phyloP scores from a whole-genome alignment of 306 rosid species.

The Parietaria judaica region DNA sequence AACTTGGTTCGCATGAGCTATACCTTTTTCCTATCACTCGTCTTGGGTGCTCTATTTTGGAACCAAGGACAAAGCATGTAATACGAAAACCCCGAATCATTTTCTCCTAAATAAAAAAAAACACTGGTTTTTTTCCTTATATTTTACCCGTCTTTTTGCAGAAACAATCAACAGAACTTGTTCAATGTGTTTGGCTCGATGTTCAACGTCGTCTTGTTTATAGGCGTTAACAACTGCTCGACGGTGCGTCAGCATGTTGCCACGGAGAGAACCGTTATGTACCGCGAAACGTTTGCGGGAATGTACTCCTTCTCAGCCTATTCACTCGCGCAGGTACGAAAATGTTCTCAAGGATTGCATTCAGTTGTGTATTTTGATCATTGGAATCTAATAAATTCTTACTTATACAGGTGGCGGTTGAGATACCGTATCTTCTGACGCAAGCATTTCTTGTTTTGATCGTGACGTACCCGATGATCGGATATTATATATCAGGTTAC shows the following conservation, averaged over 20 bases:
- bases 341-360: background rate
- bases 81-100: background rate
- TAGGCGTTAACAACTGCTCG: constrained; percentile 39
- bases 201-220: constrained; percentile 23
- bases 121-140: no score
- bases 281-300: constrained; percentile 39
- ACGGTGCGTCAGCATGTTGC: constrained; percentile 22
- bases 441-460: constrained; percentile 11
- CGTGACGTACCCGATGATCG: constrained; percentile 37
- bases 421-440: constrained; percentile 32
- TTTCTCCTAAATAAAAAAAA: background rate
- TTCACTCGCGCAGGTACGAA: constrained; percentile 38
- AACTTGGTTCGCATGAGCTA: constrained; percentile 29
- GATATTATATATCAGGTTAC: constrained; percentile 22
- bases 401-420: constrained; percentile 32
- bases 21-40: constrained; percentile 14
- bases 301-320: constrained; percentile 11
- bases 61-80: constrained; percentile 31
- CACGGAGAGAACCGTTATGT: constrained; percentile 32
- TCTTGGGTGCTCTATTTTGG: constrained; percentile 32
- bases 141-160: constrained; percentile 4
- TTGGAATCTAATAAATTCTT: background rate
- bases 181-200: constrained; percentile 41
- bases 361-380: background rate
- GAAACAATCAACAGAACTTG: constrained; percentile 36